Evolutionary conservation across 2,329 filamentous ascomycete species (phyloP).

Genomic region (Thyridium curvatum): DNA sequence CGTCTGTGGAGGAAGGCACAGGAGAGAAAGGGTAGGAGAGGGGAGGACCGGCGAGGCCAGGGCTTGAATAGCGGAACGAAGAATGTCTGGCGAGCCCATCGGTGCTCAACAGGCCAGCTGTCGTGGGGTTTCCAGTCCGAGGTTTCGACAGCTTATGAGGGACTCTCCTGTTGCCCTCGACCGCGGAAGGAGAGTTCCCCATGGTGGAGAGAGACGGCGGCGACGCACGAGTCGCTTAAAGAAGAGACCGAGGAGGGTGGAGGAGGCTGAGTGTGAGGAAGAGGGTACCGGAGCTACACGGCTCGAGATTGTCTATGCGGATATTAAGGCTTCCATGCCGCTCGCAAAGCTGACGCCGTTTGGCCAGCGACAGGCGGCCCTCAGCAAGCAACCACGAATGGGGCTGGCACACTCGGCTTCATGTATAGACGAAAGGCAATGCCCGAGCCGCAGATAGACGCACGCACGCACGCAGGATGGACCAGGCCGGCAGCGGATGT

Average conservation of each 20-base stretch:
- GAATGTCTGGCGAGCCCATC: constrained; percentile 20
- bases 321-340: constrained; percentile 33
- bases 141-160: constrained; percentile 46
- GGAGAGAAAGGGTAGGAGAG: constrained; percentile 13
- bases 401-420: constrained; percentile 14
- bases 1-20: constrained; percentile 8
- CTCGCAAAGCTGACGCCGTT: background rate
- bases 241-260: constrained; percentile 8
- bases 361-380: too few species aligned
- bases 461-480: too few species aligned
- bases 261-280: constrained; percentile 8
- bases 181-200: constrained; percentile 44
- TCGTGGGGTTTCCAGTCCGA: constrained; percentile 31
- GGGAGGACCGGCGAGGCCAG: constrained; percentile 18
- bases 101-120: constrained; percentile 33
- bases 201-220: constrained; percentile 23
- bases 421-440: constrained; percentile 13
- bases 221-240: background rate
- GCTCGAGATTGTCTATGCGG: constrained; percentile 26
- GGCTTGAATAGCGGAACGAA: constrained; percentile 15
- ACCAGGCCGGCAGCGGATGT: too few species aligned
- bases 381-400: constrained; percentile 6
- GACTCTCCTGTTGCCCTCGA: constrained; percentile 30
- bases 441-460: too few species aligned
- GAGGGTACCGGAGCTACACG: constrained; percentile 9